Percentiles rank a stretch among this genome's conserved stretches.
Evolutionary conservation across 2,329 filamentous ascomycete species (phyloP).

Genomic region (Phialophora expanda): DNA sequence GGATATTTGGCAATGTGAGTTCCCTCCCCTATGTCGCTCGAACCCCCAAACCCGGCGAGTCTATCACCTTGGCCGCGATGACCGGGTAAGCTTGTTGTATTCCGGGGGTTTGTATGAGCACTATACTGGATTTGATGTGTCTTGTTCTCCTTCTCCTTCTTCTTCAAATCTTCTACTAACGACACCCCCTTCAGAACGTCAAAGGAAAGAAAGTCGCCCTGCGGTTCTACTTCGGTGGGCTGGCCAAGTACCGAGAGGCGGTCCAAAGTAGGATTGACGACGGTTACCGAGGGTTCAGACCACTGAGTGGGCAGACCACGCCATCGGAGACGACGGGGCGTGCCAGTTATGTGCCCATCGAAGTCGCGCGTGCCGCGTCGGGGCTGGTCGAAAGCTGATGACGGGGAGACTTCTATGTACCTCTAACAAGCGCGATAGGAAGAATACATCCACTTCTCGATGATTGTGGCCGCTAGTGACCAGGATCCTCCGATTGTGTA

Average conservation of each 20-base stretch:
- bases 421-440: not conserved
- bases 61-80: not conserved
- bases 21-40: not conserved
- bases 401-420: not conserved
- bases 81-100: not conserved
- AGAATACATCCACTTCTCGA: not conserved
- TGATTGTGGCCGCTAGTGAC: too few species aligned
- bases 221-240: slow-evolving; percentile 35
- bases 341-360: not conserved
- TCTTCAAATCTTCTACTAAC: not conserved
- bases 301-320: not conserved
- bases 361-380: not conserved
- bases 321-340: not conserved
- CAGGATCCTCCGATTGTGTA: not conserved
- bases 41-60: not conserved
- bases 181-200: slow-evolving; percentile 45
- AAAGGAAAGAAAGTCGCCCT: slow-evolving; percentile 53
- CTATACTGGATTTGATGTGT: too few species aligned
- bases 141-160: too few species aligned
- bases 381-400: slow-evolving; percentile 8
- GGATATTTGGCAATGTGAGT: slow-evolving; percentile 58
- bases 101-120: too few species aligned
- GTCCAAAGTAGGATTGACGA: slow-evolving; percentile 20
- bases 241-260: slow-evolving; percentile 21
- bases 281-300: slow-evolving; percentile 16